Evolutionary conservation across 2,329 filamentous ascomycete species (phyloP).

Genomic region (Metarhizium sp.): DNA sequence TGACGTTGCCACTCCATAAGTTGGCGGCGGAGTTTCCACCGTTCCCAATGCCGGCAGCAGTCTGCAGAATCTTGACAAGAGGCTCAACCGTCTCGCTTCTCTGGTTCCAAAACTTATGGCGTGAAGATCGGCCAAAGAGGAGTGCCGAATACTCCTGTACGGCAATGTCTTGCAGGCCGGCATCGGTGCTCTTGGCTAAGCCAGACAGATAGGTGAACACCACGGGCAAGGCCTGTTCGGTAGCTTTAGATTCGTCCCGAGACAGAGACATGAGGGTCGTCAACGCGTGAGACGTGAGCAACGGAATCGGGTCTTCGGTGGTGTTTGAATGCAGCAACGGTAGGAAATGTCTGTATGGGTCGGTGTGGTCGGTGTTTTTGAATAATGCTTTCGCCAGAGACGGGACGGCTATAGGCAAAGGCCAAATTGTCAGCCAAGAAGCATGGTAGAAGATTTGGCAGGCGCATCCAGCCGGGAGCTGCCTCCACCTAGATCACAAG

Average conservation of each 20-base stretch:
- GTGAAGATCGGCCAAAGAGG: constrained; percentile 62
- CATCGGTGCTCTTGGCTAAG: constrained; percentile 76
- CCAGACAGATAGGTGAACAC: constrained; percentile 80
- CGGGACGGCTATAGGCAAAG: constrained; percentile 55
- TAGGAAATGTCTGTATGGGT: constrained; percentile 77
- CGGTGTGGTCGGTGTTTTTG: constrained; percentile 61
- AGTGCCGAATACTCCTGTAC: constrained; percentile 85
- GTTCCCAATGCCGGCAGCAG: constrained; percentile 62
- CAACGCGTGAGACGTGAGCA: constrained; percentile 83
- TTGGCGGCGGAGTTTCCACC: constrained; percentile 53
- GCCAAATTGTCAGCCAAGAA: neutral
- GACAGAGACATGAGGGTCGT: constrained; percentile 66
- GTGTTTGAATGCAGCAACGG: constrained; percentile 75
- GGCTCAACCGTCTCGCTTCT: constrained; percentile 76
- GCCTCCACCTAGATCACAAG: neutral
- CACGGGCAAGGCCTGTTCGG: constrained; percentile 68
- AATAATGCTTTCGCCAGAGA: constrained; percentile 68
- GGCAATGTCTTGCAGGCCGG: constrained; percentile 88
- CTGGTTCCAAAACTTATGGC: constrained; percentile 85
- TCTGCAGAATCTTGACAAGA: constrained; percentile 70
- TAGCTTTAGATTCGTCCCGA: constrained; percentile 52
- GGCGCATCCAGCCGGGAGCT: neutral
- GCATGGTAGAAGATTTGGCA: neutral
- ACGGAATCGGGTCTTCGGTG: constrained; percentile 68
- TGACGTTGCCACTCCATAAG: constrained; percentile 49